phyloP scores from a whole-genome alignment of 352 stramenopile genomes.

The Salisapilia sapeloensis region DNA sequence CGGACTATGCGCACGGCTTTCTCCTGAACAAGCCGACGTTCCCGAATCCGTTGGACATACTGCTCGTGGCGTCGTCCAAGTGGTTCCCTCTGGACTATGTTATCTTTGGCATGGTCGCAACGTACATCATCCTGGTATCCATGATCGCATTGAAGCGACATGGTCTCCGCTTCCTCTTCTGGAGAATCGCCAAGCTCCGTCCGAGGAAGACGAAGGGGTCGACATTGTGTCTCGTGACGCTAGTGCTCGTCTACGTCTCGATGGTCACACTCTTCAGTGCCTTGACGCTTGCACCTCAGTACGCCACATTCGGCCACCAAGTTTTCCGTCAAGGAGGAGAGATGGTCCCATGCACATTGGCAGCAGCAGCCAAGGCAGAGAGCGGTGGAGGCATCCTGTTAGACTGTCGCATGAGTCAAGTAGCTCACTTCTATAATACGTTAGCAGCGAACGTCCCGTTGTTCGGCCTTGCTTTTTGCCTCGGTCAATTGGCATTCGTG shows the following conservation, averaged over 20 bases:
- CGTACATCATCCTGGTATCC: slow-evolving; percentile 67
- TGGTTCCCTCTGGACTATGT: slow-evolving; percentile 76
- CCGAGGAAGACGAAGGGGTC: slow-evolving; percentile 50
- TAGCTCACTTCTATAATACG: slow-evolving; percentile 66
- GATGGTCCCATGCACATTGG: slow-evolving; percentile 42
- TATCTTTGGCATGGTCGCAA: slow-evolving; percentile 54
- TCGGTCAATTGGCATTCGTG: slow-evolving; percentile 55
- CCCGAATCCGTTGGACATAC: slow-evolving; percentile 53
- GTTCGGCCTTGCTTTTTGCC: slow-evolving; percentile 57
- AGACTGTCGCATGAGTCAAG: slow-evolving; percentile 61
- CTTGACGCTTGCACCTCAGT: slow-evolving; percentile 69
- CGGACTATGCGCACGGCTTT: slow-evolving; percentile 48
- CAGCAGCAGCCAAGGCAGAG: slow-evolving; percentile 32
- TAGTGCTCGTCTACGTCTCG: slow-evolving; percentile 67
- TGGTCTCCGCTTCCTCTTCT: slow-evolving; percentile 61
- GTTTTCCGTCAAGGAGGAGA: slow-evolving; percentile 21
- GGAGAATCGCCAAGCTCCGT: slow-evolving; percentile 52
- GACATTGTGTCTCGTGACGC: slow-evolving; percentile 59
- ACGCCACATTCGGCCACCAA: slow-evolving; percentile 74
- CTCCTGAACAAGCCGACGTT: slow-evolving; percentile 41
- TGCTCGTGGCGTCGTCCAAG: slow-evolving; percentile 53
- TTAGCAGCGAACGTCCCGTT: slow-evolving; percentile 52
- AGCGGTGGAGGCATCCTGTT: slow-evolving; percentile 5
- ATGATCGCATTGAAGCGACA: slow-evolving; percentile 61
- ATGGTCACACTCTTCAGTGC: slow-evolving; percentile 69